phyloP scores from a whole-genome alignment of 345 rosid species.

The Excoecaria agallocha region DNA sequence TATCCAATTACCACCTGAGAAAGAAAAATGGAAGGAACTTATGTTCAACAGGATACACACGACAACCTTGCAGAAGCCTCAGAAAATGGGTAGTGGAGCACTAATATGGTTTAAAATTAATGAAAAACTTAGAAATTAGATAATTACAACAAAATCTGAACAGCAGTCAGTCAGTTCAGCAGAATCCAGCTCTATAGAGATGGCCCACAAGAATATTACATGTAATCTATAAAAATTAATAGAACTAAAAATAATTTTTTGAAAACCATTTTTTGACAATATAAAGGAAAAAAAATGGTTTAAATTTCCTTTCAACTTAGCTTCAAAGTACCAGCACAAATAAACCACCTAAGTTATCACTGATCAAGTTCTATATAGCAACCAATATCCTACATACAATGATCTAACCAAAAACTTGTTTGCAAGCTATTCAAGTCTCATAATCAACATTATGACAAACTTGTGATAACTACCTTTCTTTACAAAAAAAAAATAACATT shows the following conservation, averaged over 20 bases:
- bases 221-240: not conserved
- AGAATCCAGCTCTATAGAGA: conserved; percentile 2
- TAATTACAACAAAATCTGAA: not conserved
- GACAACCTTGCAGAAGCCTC: not conserved
- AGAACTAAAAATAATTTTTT: not conserved
- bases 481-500: not conserved
- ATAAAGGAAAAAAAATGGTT: not conserved
- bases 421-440: not conserved
- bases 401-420: not conserved
- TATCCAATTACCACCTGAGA: conserved; percentile 88
- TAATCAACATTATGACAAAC: not conserved
- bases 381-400: not conserved
- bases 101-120: not conserved
- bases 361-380: not conserved
- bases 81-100: not conserved
- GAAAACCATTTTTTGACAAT: not conserved
- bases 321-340: not conserved
- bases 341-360: not conserved
- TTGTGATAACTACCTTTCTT: not conserved
- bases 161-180: not conserved
- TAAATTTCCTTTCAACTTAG: not conserved
- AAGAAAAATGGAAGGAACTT: conserved; percentile 17
- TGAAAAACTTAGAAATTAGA: not conserved
- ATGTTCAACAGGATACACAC: conserved; percentile 1
- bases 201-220: not conserved